Evolutionary conservation across 345 rosid genomes (phyloP).

Genomic region (Arabis hirsuta): DNA sequence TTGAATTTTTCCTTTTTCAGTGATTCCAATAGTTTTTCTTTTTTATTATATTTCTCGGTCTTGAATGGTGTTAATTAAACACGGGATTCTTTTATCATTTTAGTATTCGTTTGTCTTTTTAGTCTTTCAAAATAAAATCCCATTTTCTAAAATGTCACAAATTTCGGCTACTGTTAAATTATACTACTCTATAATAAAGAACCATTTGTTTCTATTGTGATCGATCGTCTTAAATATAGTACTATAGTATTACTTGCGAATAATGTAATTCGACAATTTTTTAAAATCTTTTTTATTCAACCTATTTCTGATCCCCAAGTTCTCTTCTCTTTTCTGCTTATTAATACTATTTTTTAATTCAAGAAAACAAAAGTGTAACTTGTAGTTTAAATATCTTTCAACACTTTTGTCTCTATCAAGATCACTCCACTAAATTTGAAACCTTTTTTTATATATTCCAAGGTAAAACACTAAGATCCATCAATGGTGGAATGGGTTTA

Average conservation of each 20-base stretch:
- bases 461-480: too few species aligned
- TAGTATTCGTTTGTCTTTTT: not conserved
- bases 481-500: not conserved
- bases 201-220: not conserved
- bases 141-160: conserved; percentile 25
- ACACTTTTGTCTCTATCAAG: conserved; percentile 41
- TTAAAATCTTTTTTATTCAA: not conserved
- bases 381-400: conserved; percentile 35
- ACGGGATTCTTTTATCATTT: conserved; percentile 28
- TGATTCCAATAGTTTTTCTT: not conserved
- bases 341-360: not conserved
- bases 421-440: conserved; percentile 22
- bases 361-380: conserved; percentile 22
- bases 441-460: not conserved
- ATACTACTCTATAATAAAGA: not conserved
- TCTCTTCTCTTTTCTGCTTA: conserved; percentile 25
- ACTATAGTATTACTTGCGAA: too few species aligned
- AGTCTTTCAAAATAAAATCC: not conserved
- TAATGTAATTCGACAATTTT: not conserved
- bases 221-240: too few species aligned
- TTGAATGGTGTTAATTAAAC: conserved; percentile 23
- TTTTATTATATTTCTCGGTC: not conserved
- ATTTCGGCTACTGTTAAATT: conserved; percentile 11
- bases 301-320: conserved; percentile 42
- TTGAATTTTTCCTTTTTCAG: conserved; percentile 13